Base-by-base conservation (phyloP, 441 rosid species). In the Brassica hybrid region DNA sequence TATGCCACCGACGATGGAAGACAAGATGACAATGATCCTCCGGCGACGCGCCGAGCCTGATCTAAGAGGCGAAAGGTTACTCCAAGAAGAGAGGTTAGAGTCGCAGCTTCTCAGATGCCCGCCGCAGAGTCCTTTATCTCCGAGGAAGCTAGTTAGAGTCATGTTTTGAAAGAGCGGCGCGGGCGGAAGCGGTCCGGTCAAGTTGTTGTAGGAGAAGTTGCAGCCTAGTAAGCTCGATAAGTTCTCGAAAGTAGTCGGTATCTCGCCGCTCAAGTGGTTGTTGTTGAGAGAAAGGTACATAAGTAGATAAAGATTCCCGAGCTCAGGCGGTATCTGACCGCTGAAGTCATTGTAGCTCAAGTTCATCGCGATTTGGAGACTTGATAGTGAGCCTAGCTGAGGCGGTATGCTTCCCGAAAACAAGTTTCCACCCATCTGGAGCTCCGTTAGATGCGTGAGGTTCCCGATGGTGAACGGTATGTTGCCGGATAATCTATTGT, bases 351-450 rank as follows among this genome's bases (percentile, higher is more conserved):
- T 96, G 79, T 86, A 74, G 76, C 99, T 94, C 75, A 96, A 88
- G 84, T 96, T 94, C 94, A 94, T 78, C 38, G 97, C 98, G 74
- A 96, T 96, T 81, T 94, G 97, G 80, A 96, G 87, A 87, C 97
- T 88, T 10, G 97, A 91, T 75, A 96, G 93, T 67, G 75, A 81
- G 76, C 98, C 99, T 71, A 94, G 78, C 83, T 89, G 86, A 4
- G 81, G 72, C 21, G 97, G 99, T 73, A 96, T 91, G 69, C 83
- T 85, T 11, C 96, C 92, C 19, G 94, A 91, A 80, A 96, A 89
- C 65, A 81, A 79, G 83, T 96, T 96, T 66, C 92, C 93, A 17
- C 99, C 99, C 99, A 96, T 92, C 83, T 94, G 96, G 79, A 96
- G 78, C 86, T 96, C 98, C 1, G 93, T 94, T 88, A 94, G 82